Base-by-base conservation (phyloP, 1,284 basidiomycete species). In the Xerocomus amazonicus region DNA sequence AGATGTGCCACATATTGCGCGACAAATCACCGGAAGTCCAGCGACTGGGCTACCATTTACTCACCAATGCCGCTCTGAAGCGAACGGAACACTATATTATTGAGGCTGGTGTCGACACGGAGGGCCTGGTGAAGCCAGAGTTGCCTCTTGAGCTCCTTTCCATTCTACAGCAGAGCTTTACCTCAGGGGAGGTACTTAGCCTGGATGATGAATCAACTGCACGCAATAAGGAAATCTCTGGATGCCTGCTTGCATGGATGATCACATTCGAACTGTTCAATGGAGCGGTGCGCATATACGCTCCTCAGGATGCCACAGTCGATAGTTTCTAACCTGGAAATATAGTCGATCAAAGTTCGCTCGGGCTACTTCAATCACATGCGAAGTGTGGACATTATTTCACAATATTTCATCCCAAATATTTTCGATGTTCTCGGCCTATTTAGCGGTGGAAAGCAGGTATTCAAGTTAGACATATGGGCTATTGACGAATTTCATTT, bases 201-300 rank as follows among this genome's bases (percentile, higher is more conserved):
- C 50, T 57, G 9, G 63, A 69, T 9, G 63, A 69, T 42, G 63
- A 70, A 38, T 57, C 48, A 3, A 38, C 47, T 36, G 34, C 39
- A 2, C 51, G 46, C 37, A 55, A 54, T 32, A 53, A 50, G 35
- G 71, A 71, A 43, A 59, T 77, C 5, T 80, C 87, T 54, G 81
- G 81, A 5, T 79, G 84, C 60, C 72, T 98, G n/a, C 75, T 98
- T 4, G 80, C 80, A 8, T 99, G 96, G 96, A 90, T 97, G 81
- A 73, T 92, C 5, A 63, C 88, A 0, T 87, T 98, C 56, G 90
- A 96, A 61, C 78, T 92, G 51, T 98, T 99, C 68, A 75, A 78
- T 31, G 82, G 90, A 63, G 88, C 92, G 9, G 92, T 95, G 63
- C 58, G 88, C 74, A 28, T 31, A 38, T 23, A 40, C 29, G 19